Percentiles rank a stretch among this genome's conserved stretches.
Evolutionary conservation across 148 eudicot species (phyloP).

Genomic region (Cornus controversa): DNA sequence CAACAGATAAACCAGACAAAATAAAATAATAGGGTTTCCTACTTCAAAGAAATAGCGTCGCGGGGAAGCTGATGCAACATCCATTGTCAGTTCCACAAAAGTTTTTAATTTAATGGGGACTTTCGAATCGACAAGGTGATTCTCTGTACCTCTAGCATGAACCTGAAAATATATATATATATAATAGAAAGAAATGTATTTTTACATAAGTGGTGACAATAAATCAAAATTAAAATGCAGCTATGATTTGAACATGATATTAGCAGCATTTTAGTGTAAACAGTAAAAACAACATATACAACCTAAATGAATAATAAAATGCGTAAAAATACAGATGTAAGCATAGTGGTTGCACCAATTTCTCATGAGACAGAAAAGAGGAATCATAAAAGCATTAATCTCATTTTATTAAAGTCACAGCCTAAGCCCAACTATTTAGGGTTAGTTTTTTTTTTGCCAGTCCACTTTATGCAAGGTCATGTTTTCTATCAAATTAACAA

Average conservation of each 20-base stretch:
- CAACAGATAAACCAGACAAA: not conserved
- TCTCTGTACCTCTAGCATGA: slow-evolving; percentile 43
- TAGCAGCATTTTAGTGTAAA: not conserved
- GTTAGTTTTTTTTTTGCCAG: not conserved
- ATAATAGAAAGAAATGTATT: not conserved
- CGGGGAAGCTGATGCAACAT: slow-evolving; percentile 92
- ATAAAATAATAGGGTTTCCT: not conserved
- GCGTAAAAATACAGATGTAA: not conserved
- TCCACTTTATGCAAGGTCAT: slow-evolving; percentile 6
- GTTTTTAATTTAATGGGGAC: slow-evolving; percentile 58
- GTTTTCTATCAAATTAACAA: no score
- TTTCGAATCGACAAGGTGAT: slow-evolving; percentile 12
- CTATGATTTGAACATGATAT: not conserved
- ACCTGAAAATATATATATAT: slow-evolving; percentile 45
- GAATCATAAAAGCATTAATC: not conserved
- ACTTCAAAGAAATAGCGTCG: slow-evolving; percentile 95
- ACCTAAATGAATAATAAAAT: not conserved
- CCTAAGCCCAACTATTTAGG: not conserved
- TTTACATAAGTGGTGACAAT: not conserved
- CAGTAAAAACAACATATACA: not conserved
- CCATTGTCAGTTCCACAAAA: slow-evolving; percentile 85
- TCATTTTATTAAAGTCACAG: not conserved
- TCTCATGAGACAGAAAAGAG: not conserved
- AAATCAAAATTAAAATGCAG: not conserved
- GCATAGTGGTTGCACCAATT: slow-evolving; percentile 6